phyloP scores from a whole-genome alignment of 257 asterid species.

The Solanum chaucha region DNA sequence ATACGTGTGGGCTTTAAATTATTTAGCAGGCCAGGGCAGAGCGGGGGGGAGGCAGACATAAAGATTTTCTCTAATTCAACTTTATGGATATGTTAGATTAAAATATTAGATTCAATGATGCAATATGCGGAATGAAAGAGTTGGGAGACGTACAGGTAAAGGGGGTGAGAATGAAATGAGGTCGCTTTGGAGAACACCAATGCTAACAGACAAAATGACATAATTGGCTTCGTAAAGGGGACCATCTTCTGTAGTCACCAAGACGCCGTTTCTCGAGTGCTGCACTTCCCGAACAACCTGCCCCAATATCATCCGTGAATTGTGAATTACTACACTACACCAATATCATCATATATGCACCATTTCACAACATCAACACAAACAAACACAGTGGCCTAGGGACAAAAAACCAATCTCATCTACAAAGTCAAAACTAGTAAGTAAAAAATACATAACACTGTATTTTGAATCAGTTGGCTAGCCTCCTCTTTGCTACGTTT shows the following conservation, averaged over 20 bases:
- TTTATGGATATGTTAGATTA: background rate
- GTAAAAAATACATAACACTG: background rate
- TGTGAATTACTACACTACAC: background rate
- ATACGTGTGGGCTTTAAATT: background rate
- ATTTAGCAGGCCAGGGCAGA: background rate
- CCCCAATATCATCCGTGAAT: conserved; percentile 19
- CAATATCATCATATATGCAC: conserved; percentile 11
- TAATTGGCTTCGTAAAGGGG: conserved; percentile 76
- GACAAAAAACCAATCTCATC: background rate
- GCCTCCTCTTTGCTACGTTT: background rate
- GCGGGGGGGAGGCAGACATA: background rate
- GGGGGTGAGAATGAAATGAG: conserved; percentile 72
- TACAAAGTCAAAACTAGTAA: conserved; percentile 19
- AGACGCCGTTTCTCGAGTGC: conserved; percentile 79
- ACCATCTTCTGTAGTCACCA: conserved; percentile 77
- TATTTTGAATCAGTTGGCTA: background rate
- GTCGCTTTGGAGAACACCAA: conserved; percentile 84
- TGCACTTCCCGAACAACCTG: conserved; percentile 87
- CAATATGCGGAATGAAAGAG: background rate
- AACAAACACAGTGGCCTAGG: background rate
- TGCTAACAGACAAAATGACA: conserved; percentile 75
- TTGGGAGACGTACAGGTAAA: conserved; percentile 48
- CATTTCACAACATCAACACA: conserved; percentile 3
- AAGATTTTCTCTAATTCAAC: background rate
- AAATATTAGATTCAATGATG: background rate